Percentiles rank a stretch among this genome's conserved stretches.
Evolutionary conservation across 225 moss, liverwort and hornwort species (phyloP).

Genomic region (Rhytidiadelphus loreus): DNA sequence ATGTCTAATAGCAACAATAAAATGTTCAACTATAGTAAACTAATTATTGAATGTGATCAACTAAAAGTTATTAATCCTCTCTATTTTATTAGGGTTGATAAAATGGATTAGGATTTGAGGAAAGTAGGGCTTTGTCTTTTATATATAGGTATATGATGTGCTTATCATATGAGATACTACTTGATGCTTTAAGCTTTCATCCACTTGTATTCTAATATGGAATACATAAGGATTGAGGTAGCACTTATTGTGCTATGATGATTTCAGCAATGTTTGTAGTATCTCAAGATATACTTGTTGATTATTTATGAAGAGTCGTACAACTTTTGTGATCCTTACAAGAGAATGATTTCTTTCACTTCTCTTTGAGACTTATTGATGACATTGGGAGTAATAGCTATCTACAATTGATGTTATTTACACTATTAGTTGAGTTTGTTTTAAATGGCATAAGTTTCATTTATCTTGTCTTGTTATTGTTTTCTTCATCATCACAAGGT

Average conservation of each 20-base stretch:
- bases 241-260: neutral
- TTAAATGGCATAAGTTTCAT: too few relatives aligned
- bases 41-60: too few relatives aligned
- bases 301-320: neutral
- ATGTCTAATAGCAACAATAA: too few relatives aligned
- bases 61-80: too few relatives aligned
- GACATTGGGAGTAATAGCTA: neutral
- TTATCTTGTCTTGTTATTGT: too few relatives aligned
- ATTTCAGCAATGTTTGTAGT: accelerated
- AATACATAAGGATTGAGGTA: neutral
- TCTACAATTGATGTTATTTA: too few relatives aligned
- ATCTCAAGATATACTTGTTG: neutral
- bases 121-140: too few relatives aligned
- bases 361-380: too few relatives aligned
- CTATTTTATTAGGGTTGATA: too few relatives aligned
- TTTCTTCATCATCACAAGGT: too few relatives aligned
- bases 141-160: too few relatives aligned
- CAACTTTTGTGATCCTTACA: neutral
- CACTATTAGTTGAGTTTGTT: neutral
- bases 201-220: accelerated
- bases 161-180: neutral
- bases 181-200: neutral
- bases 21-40: too few relatives aligned
- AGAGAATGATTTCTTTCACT: neutral
- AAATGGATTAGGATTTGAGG: accelerated